Evolutionary conservation across 1,284 basidiomycete genomes (phyloP).

Genomic region (Takashimella tepidaria): DNA sequence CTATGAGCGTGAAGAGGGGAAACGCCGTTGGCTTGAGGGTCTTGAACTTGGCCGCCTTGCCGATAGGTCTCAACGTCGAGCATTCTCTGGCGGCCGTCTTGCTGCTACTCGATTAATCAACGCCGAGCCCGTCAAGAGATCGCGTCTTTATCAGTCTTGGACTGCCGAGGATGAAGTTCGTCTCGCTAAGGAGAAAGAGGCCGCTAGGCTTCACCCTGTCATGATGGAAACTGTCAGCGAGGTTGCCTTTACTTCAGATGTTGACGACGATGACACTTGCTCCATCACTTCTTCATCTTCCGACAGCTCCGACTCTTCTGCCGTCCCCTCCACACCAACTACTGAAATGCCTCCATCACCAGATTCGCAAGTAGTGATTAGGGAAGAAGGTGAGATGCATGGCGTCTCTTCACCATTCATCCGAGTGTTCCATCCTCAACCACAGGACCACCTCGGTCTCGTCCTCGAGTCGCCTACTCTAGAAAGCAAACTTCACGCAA

Average conservation of each 20-base stretch:
- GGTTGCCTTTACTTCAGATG: not conserved
- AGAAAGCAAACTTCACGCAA: not conserved
- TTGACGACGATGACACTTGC: not conserved
- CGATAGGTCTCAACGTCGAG: conserved; percentile 37
- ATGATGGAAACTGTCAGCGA: not conserved
- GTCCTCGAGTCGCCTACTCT: not conserved
- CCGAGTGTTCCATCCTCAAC: not conserved
- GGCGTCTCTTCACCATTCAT: not conserved
- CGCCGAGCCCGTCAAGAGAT: conserved; percentile 19
- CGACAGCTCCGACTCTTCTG: not conserved
- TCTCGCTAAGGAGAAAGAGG: not conserved
- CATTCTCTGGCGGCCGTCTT: conserved; percentile 34
- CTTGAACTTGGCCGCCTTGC: conserved; percentile 36
- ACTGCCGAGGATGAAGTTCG: conserved; percentile 20
- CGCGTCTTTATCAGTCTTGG: conserved; percentile 24
- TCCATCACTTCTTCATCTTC: not conserved
- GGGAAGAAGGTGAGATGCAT: not conserved
- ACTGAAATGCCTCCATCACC: not conserved
- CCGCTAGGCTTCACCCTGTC: not conserved
- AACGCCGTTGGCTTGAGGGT: conserved; percentile 41
- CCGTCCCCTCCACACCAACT: not conserved
- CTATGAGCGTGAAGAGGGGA: conserved; percentile 45
- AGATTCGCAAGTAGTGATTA: not conserved
- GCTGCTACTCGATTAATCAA: conserved; percentile 3
- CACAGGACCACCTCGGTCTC: not conserved